phyloP scores from a whole-genome alignment of 2,329 filamentous ascomycete genomes.

The Colletotrichum sansevieriae region DNA sequence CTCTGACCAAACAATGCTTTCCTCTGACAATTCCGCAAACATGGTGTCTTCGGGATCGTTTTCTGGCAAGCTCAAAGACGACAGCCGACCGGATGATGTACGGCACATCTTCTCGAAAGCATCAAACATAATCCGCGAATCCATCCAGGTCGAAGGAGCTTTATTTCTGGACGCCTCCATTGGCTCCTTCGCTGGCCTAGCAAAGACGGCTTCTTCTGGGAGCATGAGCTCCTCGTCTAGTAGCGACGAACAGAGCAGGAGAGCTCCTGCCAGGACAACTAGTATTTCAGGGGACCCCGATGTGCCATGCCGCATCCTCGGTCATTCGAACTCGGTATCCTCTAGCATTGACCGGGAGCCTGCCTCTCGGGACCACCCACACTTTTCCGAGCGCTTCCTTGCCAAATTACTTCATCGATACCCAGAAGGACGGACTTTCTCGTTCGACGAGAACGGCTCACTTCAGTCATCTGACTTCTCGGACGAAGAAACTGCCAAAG shows the following conservation, averaged over 20 bases:
- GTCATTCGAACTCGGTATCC: slow-evolving; percentile 52
- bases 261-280: neutral
- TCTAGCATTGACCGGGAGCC: slow-evolving; percentile 51
- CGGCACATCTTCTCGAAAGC: slow-evolving; percentile 57
- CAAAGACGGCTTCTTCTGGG: slow-evolving; percentile 23
- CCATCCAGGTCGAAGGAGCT: slow-evolving; percentile 50
- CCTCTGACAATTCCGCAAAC: neutral
- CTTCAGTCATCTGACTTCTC: slow-evolving; percentile 50
- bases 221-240: slow-evolving; percentile 36
- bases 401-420: slow-evolving; percentile 57
- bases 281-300: neutral
- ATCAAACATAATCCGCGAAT: slow-evolving; percentile 57
- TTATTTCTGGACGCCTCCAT: slow-evolving; percentile 43
- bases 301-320: slow-evolving; percentile 51
- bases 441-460: slow-evolving; percentile 55
- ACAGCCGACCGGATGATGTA: slow-evolving; percentile 21
- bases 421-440: slow-evolving; percentile 61
- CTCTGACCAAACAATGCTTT: fast-evolving
- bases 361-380: slow-evolving; percentile 35
- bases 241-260: slow-evolving; percentile 43
- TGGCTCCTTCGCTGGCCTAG: slow-evolving; percentile 46
- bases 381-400: slow-evolving; percentile 56
- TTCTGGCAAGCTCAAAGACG: fast-evolving
- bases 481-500: slow-evolving; percentile 39
- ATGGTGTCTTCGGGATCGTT: slow-evolving; percentile 48